Conservation (phyloP, 2,329 filamentous ascomycete genomes). For the Juglanconis juglandina region DNA sequence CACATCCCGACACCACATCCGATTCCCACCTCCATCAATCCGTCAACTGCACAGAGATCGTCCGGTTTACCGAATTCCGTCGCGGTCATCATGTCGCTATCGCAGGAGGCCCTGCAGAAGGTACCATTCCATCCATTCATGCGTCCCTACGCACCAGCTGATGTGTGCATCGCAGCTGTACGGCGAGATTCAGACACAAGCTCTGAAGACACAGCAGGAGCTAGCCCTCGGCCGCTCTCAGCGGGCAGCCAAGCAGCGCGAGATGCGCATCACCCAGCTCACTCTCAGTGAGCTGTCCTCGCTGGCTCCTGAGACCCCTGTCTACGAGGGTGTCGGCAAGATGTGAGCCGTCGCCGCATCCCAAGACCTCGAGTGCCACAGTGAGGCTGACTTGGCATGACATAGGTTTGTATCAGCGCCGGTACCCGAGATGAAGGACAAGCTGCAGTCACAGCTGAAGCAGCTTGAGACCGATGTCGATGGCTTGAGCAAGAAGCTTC, state of each 20-base stretch:
- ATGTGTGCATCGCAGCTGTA: conserved; percentile 61
- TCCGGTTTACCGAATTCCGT: neutral
- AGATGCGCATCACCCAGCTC: conserved; percentile 82
- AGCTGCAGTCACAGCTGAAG: conserved; percentile 71
- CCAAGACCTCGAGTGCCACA: neutral
- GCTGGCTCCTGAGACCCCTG: conserved; percentile 69
- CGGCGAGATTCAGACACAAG: conserved; percentile 90
- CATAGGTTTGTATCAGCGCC: conserved; percentile 82
- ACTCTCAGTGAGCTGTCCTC: conserved; percentile 79
- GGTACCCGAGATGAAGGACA: conserved; percentile 67
- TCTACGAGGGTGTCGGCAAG: conserved; percentile 95
- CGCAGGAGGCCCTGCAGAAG: conserved; percentile 92
- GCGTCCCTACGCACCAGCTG: neutral
- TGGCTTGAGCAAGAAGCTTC: conserved; percentile 79
- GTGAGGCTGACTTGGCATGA: neutral
- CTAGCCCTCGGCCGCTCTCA: conserved; percentile 82
- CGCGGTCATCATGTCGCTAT: conserved; percentile 67
- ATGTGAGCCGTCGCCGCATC: conserved; percentile 61
- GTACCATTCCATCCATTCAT: conserved; percentile 41
- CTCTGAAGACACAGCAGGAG: conserved; percentile 84
- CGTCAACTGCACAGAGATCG: neutral
- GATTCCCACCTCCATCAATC: neutral
- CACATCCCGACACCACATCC: neutral
- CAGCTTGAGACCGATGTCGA: conserved; percentile 75
- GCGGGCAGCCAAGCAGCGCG: conserved; percentile 79